These are phyloP conservation scores for Neurospora intermedia DNA, from an alignment of 495 filamentous ascomycete genomes.

Conservation along the genomic window DNA sequence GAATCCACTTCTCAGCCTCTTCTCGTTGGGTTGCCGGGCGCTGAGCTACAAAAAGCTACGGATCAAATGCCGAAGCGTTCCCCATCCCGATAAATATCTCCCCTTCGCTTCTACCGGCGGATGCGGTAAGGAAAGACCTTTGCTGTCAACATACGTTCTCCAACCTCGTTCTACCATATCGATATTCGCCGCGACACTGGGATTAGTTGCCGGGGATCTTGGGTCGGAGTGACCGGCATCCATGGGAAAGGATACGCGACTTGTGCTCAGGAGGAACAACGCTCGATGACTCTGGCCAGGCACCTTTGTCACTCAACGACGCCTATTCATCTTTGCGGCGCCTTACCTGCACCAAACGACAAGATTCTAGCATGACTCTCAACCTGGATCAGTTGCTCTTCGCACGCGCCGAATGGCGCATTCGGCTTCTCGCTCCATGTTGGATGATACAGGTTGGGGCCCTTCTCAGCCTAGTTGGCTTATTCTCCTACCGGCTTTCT, in stretches of 20 bases:
- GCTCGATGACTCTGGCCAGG: not conserved
- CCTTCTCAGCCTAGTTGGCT: conserved; percentile 31
- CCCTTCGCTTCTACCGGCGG: not conserved
- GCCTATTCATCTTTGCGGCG: not conserved
- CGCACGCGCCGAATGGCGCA: conserved; percentile 31
- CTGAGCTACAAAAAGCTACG: not conserved
- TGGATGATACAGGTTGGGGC: conserved; percentile 31
- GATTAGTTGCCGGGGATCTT: not conserved
- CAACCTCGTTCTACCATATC: not conserved
- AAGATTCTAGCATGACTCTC: conserved; percentile 13
- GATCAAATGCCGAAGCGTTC: not conserved
- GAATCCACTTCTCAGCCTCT: not conserved
- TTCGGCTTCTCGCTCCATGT: conserved; percentile 26
- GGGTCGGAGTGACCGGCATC: not conserved
- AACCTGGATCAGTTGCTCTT: conserved; percentile 34
- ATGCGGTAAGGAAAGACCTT: not conserved
- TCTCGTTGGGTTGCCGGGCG: not conserved
- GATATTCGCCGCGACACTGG: not conserved
- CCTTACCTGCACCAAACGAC: not conserved
- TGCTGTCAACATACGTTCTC: not conserved
- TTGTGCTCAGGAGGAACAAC: not conserved
- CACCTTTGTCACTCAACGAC: not conserved
- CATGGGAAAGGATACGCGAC: not conserved
- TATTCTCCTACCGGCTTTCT: conserved; percentile 38
- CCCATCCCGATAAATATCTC: not conserved